A percentile compares a stretch with the other conserved stretches of the same genome.
These are phyloP conservation scores for Chaetomiaceae sp. DNA, from an alignment of 2,329 filamentous ascomycete species.

Conservation along the genomic window DNA sequence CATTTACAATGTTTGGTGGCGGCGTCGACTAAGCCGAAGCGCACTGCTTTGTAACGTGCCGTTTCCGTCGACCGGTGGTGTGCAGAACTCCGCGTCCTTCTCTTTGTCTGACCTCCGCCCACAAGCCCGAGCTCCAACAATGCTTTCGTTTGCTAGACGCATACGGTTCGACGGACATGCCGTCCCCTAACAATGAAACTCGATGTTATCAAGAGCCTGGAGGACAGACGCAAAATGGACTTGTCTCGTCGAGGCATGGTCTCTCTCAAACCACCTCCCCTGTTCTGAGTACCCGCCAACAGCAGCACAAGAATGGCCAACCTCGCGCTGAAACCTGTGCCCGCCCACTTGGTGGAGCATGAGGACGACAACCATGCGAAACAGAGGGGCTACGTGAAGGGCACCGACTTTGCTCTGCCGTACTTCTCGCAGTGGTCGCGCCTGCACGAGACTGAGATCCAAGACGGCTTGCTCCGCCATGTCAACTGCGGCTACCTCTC, in stretches of 20 bases:
- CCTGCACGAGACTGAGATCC: slow-evolving; percentile 27
- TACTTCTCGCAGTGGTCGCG: slow-evolving; percentile 36
- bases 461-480: slow-evolving; percentile 36
- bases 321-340: not conserved
- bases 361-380: slow-evolving; percentile 23
- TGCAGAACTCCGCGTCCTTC: too few species aligned
- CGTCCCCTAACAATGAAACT: slow-evolving; percentile 7
- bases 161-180: slow-evolving; percentile 3
- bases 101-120: slow-evolving; percentile 7
- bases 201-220: not conserved
- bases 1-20: not conserved
- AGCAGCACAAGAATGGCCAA: slow-evolving; percentile 6
- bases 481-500: slow-evolving; percentile 55
- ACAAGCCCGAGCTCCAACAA: too few species aligned
- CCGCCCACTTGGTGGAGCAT: slow-evolving; percentile 23
- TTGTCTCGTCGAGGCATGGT: not conserved
- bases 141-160: not conserved
- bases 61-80: slow-evolving; percentile 11
- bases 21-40: not conserved
- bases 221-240: not conserved
- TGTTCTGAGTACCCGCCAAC: not conserved
- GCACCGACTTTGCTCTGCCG: slow-evolving; percentile 36
- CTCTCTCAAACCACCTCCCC: not conserved
- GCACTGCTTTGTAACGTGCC: not conserved
- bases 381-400: slow-evolving; percentile 33